A percentile compares a stretch with the other conserved stretches of the same genome.
Conservation (phyloP, 2,329 filamentous ascomycete genomes). For the Colletotrichum karsti region DNA sequence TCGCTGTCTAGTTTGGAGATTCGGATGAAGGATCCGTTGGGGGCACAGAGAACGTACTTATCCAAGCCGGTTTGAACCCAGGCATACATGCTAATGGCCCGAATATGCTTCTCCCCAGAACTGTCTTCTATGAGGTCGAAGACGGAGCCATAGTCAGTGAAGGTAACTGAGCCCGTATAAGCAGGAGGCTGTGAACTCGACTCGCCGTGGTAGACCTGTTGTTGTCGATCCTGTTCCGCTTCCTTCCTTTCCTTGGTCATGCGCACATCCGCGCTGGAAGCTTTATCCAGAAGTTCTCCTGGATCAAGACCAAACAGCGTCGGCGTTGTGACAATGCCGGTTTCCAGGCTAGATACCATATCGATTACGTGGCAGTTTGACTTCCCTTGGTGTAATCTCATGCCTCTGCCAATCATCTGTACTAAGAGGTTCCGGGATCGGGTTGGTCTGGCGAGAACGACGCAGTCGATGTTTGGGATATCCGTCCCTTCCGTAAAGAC, state of each 20-base stretch:
- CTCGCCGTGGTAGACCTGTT: conserved; percentile 26
- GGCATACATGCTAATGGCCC: conserved; percentile 75
- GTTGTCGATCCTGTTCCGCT: conserved; percentile 46
- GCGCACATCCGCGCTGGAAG: conserved; percentile 69
- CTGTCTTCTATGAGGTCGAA: conserved; percentile 88
- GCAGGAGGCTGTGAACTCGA: background rate
- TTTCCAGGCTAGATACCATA: conserved; percentile 87
- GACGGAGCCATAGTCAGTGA: conserved; percentile 93
- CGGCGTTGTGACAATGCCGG: conserved; percentile 88
- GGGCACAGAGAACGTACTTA: conserved; percentile 75
- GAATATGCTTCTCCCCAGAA: conserved; percentile 80
- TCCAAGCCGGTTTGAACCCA: conserved; percentile 84
- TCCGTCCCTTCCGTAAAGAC: conserved; percentile 98
- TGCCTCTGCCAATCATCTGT: conserved; percentile 97
- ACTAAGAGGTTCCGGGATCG: conserved; percentile 92
- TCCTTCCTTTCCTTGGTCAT: conserved; percentile 59
- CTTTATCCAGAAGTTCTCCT: conserved; percentile 75
- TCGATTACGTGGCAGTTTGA: conserved; percentile 94
- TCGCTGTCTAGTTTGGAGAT: conserved; percentile 51
- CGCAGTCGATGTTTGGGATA: conserved; percentile 96
- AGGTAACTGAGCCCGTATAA: conserved; percentile 66
- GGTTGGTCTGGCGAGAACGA: conserved; percentile 87
- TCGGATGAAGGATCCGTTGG: conserved; percentile 68
- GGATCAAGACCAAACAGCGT: conserved; percentile 95
- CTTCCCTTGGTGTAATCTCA: conserved; percentile 84